Evolutionary conservation across 805 yeast species (phyloP).

Genomic region (Wickerhamiella occidentalis): DNA sequence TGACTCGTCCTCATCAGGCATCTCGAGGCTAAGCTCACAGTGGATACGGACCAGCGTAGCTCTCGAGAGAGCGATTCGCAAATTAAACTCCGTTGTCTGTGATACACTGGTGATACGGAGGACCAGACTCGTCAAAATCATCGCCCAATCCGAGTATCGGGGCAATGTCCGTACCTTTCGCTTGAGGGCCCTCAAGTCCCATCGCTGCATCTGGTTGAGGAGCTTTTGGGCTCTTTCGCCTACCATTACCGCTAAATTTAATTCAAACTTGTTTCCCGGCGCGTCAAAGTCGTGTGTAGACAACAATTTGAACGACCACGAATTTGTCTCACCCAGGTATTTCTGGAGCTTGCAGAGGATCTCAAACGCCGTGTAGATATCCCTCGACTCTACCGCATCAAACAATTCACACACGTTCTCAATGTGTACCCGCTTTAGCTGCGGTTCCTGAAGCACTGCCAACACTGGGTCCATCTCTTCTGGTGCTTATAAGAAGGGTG

Average conservation of each 20-base stretch:
- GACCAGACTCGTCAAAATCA: conserved; percentile 24
- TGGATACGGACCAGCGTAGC: conserved; percentile 25
- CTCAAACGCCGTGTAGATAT: conserved; percentile 12
- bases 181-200: conserved; percentile 24
- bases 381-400: conserved; percentile 13
- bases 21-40: conserved; percentile 21
- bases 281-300: conserved; percentile 22
- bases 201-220: conserved; percentile 20
- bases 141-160: conserved; percentile 22
- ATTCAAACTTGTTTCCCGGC: conserved; percentile 20
- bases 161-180: conserved; percentile 20
- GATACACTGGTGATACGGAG: conserved; percentile 22
- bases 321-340: conserved; percentile 22
- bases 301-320: conserved; percentile 25
- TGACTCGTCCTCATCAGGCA: conserved; percentile 9
- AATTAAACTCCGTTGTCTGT: conserved; percentile 22
- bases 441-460: conserved; percentile 12
- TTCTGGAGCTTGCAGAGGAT: conserved; percentile 11
- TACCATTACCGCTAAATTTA: conserved; percentile 23
- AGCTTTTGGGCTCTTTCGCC: conserved; percentile 19
- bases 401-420: conserved; percentile 14
- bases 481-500: not conserved
- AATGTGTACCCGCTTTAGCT: conserved; percentile 12
- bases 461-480: conserved; percentile 15
- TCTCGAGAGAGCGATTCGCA: conserved; percentile 25